Evolutionary conservation across 805 yeast species (phyloP), one percentile per base, ranked within the genome.

Genomic region (Candida taoyuanica): DNA sequence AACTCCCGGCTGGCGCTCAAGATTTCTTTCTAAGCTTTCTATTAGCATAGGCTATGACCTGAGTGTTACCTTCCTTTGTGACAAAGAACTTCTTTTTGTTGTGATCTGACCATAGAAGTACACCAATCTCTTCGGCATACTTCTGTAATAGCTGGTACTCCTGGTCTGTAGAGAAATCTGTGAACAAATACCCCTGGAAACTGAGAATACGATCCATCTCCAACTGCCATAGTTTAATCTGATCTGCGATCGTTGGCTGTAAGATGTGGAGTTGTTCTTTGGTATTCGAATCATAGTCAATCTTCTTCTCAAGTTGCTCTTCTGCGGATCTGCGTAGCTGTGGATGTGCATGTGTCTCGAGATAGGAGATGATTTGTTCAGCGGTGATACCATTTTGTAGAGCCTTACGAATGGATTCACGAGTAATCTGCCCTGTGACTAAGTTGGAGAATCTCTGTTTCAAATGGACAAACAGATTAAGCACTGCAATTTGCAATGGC

Each of bases 171-270:
- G 81, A 69, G 59, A 93, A 93, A 51, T 91, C 96, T 40, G 86
- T 81, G 64, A 85, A 93, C 32, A 93, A 62, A 42, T 81, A 88
- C 0, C 99, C 99, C 20, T 81, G 86, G 35, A 78, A 84, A 1
- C 93, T 76, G 49, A 84, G 80, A 47, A 93, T 85, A 62, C 99
- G 75, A 59, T 93, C 98, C 64, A 89, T 63, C 58, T 93, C 99
- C 43, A 93, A 68, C 65, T 93, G 98, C 99, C 99, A 93, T 37
- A 93, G 69, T 56, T 80, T 81, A 50, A 93, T 85, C 59, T 93
- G 99, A 62, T 93, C 99, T 1, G 86, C 85, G n/a, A 93, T 95
- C 0, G 96, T 93, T 0, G 98, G 96, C 4, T 98, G 98, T 5
- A 85, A 59, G 11, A 93, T 66, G 54, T 81, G 80, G 42, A 78